Evolutionary conservation across 163 green algal species (phyloP).

Genomic region (Volvox carteri): DNA sequence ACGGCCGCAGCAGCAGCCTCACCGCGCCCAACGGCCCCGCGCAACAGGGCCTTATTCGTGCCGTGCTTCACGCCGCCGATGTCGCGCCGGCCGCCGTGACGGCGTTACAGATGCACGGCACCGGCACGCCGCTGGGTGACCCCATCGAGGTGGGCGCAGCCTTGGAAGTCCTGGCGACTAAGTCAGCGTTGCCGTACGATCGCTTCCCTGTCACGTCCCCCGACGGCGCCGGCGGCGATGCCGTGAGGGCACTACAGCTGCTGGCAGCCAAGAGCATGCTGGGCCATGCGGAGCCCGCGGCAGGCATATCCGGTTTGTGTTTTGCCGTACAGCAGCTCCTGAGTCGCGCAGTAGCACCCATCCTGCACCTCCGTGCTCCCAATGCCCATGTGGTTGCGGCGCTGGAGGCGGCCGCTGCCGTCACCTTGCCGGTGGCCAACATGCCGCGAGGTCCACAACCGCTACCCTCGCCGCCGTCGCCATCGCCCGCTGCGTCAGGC

Average conservation of each 20-base stretch:
- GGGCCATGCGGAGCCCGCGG: slow-evolving; percentile 76
- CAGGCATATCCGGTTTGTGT: slow-evolving; percentile 64
- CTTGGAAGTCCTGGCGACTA: slow-evolving; percentile 46
- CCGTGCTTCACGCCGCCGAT: slow-evolving; percentile 62
- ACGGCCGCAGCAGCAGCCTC: slow-evolving; percentile 87
- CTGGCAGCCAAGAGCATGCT: slow-evolving; percentile 70
- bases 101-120: slow-evolving; percentile 87
- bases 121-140: slow-evolving; percentile 83
- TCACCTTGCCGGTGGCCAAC: neutral
- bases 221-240: neutral
- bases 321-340: slow-evolving; percentile 55
- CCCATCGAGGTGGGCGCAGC: slow-evolving; percentile 89
- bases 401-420: slow-evolving; percentile 36
- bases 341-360: neutral
- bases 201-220: neutral
- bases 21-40: slow-evolving; percentile 86
- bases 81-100: slow-evolving; percentile 54
- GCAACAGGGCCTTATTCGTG: slow-evolving; percentile 83
- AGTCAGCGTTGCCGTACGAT: neutral
- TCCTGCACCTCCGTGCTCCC: slow-evolving; percentile 70
- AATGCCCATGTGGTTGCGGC: slow-evolving; percentile 73
- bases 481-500: neutral
- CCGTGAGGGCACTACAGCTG: slow-evolving; percentile 40
- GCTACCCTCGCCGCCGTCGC: slow-evolving; percentile 4
- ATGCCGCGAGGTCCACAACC: slow-evolving; percentile 29